Conservation (phyloP, 306 rosid genomes). For the Malus asiatica region DNA sequence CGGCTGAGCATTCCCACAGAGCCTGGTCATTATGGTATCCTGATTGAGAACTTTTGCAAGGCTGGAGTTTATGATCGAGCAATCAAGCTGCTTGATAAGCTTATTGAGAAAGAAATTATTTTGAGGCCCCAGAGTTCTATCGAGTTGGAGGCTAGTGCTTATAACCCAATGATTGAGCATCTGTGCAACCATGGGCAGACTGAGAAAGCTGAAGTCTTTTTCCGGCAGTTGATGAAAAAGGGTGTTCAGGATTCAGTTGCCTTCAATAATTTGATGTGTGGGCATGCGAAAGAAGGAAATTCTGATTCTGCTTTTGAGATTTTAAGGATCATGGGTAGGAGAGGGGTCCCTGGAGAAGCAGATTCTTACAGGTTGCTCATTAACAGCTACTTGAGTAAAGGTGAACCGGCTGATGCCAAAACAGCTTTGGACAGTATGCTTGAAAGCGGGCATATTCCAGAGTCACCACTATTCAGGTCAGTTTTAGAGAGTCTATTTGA, state of each 20-base stretch:
- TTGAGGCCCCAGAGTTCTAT: conserved; percentile 51
- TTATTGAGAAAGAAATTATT: conserved; percentile 72
- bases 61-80: conserved; percentile 61
- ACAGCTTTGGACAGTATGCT: conserved; percentile 79
- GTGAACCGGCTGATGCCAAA: conserved; percentile 89
- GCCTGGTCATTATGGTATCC: conserved; percentile 77
- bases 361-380: conserved; percentile 65
- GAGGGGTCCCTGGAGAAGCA: conserved; percentile 62
- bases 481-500: conserved; percentile 72
- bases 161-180: conserved; percentile 64
- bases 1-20: conserved; percentile 79
- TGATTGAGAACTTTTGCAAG: conserved; percentile 79
- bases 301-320: conserved; percentile 81
- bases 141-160: conserved; percentile 71
- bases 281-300: conserved; percentile 85
- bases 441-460: conserved; percentile 72
- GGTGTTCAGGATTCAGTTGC: conserved; percentile 70
- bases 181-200: conserved; percentile 68
- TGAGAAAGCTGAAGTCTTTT: conserved; percentile 62
- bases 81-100: conserved; percentile 61
- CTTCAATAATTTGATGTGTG: conserved; percentile 65
- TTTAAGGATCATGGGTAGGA: conserved; percentile 74
- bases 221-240: conserved; percentile 79
- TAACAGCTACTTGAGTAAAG: conserved; percentile 71
- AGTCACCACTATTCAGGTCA: conserved; percentile 54